Conservation (phyloP, 129 eudicot species). For the Chrysanthemum seticuspe region DNA sequence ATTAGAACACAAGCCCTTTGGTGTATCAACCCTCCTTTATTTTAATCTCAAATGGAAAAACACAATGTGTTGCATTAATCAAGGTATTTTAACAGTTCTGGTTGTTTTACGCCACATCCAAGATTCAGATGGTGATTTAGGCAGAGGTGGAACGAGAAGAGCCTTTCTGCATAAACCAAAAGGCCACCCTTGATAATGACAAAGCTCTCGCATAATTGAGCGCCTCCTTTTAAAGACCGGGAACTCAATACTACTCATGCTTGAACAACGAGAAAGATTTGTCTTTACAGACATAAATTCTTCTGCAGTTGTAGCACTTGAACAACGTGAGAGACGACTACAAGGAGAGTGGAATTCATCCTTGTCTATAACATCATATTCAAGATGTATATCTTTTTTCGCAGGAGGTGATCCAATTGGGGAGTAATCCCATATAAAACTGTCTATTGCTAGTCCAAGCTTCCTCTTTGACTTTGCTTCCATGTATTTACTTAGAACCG, state of each 20-base stretch:
- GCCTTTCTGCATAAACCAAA: conserved; percentile 81
- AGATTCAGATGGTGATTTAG: conserved; percentile 81
- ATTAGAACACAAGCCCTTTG: too few relatives aligned
- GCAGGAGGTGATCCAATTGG: conserved; percentile 32
- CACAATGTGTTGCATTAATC: not conserved
- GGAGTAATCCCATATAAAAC: conserved; percentile 52
- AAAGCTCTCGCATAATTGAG: conserved; percentile 57
- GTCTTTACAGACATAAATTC: conserved; percentile 58
- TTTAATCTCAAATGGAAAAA: not conserved
- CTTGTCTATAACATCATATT: conserved; percentile 32
- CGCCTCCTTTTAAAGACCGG: conserved; percentile 35
- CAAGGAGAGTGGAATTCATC: conserved; percentile 53
- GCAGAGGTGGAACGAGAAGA: conserved; percentile 85
- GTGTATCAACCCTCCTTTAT: not conserved
- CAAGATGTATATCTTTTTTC: conserved; percentile 22
- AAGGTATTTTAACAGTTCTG: conserved; percentile 33
- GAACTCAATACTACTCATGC: conserved; percentile 48
- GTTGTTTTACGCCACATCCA: conserved; percentile 79
- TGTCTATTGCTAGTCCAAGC: conserved; percentile 35
- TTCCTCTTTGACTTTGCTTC: conserved; percentile 64
- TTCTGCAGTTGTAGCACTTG: conserved; percentile 44
- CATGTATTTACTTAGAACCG: conserved; percentile 53
- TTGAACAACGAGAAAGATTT: conserved; percentile 62
- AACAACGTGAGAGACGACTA: conserved; percentile 56
- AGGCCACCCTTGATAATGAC: conserved; percentile 89